Evolutionary conservation across 2,329 filamentous ascomycete species (phyloP).

Genomic region (Alternaria dauci): DNA sequence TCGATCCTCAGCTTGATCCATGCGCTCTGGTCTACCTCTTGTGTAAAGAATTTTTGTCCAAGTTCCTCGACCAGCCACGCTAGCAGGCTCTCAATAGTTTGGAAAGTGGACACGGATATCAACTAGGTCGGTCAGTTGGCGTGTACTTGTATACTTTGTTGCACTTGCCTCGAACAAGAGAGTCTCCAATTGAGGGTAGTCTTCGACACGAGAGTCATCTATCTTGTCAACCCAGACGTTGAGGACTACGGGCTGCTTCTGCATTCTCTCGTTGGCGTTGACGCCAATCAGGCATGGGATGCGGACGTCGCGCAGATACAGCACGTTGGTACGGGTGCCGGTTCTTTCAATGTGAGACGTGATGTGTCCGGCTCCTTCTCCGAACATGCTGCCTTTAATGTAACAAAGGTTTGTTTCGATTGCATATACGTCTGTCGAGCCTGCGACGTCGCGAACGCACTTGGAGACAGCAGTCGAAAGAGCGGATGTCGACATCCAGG

Average conservation of each 20-base stretch:
- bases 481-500: constrained; percentile 38
- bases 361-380: constrained; percentile 65
- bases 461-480: constrained; percentile 28
- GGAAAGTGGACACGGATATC: constrained; percentile 54
- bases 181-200: constrained; percentile 66
- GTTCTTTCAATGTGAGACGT: constrained; percentile 38
- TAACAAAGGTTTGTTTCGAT: constrained; percentile 65
- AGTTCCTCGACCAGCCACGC: constrained; percentile 52
- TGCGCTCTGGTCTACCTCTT: constrained; percentile 51
- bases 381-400: constrained; percentile 74
- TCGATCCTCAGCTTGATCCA: constrained; percentile 69
- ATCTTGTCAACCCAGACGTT: constrained; percentile 69
- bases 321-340: constrained; percentile 32
- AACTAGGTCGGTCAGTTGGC: constrained; percentile 43
- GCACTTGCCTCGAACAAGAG: constrained; percentile 66
- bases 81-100: constrained; percentile 59
- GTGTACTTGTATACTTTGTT: background rate
- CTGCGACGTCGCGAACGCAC: constrained; percentile 33
- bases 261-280: constrained; percentile 72
- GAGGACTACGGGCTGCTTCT: constrained; percentile 71
- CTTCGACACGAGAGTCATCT: constrained; percentile 55
- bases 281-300: constrained; percentile 76
- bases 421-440: constrained; percentile 43
- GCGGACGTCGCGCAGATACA: constrained; percentile 66
- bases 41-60: constrained; percentile 50